Conservation (phyloP, 2,329 filamentous ascomycete genomes). For the Colletotrichum tropicicola region DNA sequence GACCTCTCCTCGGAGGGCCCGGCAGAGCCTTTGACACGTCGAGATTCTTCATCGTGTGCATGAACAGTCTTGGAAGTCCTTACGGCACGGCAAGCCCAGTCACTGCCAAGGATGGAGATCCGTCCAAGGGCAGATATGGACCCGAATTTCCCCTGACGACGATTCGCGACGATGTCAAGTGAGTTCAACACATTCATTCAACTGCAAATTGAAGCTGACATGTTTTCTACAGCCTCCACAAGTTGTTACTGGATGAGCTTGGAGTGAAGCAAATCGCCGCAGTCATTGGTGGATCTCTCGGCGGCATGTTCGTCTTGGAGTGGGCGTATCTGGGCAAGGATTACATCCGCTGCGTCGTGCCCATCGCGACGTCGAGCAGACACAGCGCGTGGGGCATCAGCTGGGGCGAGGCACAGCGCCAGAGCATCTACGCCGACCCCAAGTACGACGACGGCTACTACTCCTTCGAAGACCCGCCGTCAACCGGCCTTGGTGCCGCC, state of each 20-base stretch:
- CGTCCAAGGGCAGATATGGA: slow-evolving; percentile 80
- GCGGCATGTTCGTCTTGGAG: slow-evolving; percentile 90
- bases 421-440: slow-evolving; percentile 96
- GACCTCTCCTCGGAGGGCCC: slow-evolving; percentile 79
- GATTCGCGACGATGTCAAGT: slow-evolving; percentile 95
- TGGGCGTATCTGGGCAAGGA: slow-evolving; percentile 91
- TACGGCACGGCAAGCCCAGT: slow-evolving; percentile 90
- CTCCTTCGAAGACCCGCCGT: slow-evolving; percentile 83
- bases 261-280: slow-evolving; percentile 81
- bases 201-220: too few relatives aligned
- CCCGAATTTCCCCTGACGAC: slow-evolving; percentile 97
- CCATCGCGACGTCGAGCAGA: slow-evolving; percentile 84
- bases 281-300: slow-evolving; percentile 85
- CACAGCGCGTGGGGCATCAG: slow-evolving; percentile 93
- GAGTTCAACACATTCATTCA: slow-evolving; percentile 44
- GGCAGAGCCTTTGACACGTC: slow-evolving; percentile 84
- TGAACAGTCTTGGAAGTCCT: slow-evolving; percentile 86
- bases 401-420: slow-evolving; percentile 88
- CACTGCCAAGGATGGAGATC: slow-evolving; percentile 85
- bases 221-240: slow-evolving; percentile 69
- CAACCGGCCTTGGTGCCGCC: slow-evolving; percentile 88
- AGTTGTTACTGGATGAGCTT: slow-evolving; percentile 80
- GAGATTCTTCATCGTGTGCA: slow-evolving; percentile 85
- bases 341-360: slow-evolving; percentile 82
- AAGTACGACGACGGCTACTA: slow-evolving; percentile 99